phyloP scores from a whole-genome alignment of 2,329 filamentous ascomycete species.

The Pseudodiploospora longispora region DNA sequence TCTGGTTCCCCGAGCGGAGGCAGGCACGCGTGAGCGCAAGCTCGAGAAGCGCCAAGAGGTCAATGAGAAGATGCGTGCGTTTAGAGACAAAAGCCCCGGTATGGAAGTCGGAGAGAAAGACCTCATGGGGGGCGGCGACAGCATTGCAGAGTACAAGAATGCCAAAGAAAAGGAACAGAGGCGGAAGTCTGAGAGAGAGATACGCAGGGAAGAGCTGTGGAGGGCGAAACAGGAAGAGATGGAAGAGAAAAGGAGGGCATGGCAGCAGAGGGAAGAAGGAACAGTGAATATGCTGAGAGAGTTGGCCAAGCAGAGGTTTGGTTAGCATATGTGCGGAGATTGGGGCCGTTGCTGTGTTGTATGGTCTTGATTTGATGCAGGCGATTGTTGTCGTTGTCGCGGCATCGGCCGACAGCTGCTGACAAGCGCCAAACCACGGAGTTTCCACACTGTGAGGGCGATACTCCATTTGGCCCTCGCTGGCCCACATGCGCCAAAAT shows the following conservation, averaged over 20 bases:
- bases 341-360: no score
- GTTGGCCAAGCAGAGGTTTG: conserved; percentile 73
- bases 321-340: conserved; percentile 27
- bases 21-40: conserved; percentile 73
- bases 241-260: conserved; percentile 63
- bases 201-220: conserved; percentile 71
- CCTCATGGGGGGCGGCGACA: conserved; percentile 65
- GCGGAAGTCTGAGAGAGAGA: conserved; percentile 77
- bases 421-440: not conserved
- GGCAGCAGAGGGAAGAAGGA: conserved; percentile 69
- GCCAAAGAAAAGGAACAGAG: conserved; percentile 56
- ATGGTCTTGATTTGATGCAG: not conserved
- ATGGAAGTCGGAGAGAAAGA: conserved; percentile 49
- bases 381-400: not conserved
- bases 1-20: conserved; percentile 70
- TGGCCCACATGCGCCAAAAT: not conserved
- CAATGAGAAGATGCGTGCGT: conserved; percentile 65
- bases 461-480: not conserved
- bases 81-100: conserved; percentile 60
- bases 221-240: conserved; percentile 70
- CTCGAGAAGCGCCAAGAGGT: conserved; percentile 76
- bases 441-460: conserved; percentile 9
- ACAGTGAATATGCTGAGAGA: conserved; percentile 76
- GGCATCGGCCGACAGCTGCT: not conserved
- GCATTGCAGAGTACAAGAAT: conserved; percentile 60